Conservation (phyloP, 73 alveolate genomes). For the Effrenium voratum region DNA sequence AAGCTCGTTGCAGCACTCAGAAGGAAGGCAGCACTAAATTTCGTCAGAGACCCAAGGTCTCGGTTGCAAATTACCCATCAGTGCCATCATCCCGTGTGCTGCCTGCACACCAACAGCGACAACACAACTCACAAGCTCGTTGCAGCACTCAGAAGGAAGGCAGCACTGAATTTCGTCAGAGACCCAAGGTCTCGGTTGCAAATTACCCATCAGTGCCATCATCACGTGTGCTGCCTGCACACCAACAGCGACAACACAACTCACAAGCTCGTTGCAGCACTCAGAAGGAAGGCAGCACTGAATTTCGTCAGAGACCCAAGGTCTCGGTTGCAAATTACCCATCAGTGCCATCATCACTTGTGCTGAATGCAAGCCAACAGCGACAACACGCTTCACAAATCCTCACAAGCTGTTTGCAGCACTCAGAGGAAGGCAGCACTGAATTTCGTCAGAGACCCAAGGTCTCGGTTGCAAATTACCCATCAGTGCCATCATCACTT, state of each 20-base stretch:
- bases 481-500: too few species aligned
- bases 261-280: too few species aligned
- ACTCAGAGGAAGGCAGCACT: too few species aligned
- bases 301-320: not conserved
- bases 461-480: too few species aligned
- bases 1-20: not conserved
- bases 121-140: not conserved
- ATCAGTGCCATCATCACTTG: not conserved
- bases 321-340: slow-evolving; percentile 5
- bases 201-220: slow-evolving; percentile 16
- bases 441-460: too few species aligned
- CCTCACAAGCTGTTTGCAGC: not conserved
- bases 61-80: not conserved
- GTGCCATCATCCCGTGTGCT: not conserved
- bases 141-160: slow-evolving; percentile 81
- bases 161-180: slow-evolving; percentile 43
- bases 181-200: slow-evolving; percentile 15
- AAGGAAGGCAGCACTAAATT: slow-evolving; percentile 29
- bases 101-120: not conserved
- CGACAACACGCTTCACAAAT: not conserved
- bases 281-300: slow-evolving; percentile 38
- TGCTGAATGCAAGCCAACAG: not conserved
- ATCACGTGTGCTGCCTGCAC: too few species aligned
- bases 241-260: too few species aligned
- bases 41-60: not conserved